A percentile compares a stretch with the other conserved stretches of the same genome.
These are phyloP conservation scores for Epichloe typhina DNA, from an alignment of 2,329 filamentous ascomycete species.

Conservation along the genomic window DNA sequence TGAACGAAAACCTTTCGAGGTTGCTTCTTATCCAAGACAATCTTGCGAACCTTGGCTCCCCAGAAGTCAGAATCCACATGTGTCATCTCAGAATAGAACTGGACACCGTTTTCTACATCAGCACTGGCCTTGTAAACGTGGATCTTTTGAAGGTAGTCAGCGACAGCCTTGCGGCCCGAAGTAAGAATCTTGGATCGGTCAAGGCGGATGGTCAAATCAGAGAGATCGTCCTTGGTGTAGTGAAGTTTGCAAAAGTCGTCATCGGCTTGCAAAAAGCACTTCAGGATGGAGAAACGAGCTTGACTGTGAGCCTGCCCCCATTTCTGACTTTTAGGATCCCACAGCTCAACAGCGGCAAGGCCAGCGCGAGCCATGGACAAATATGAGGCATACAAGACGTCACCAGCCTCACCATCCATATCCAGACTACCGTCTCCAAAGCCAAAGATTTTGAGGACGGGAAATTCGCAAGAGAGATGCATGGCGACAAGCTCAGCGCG, in stretches of 20 bases:
- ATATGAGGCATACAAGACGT: conserved; percentile 80
- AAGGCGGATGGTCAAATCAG: conserved; percentile 68
- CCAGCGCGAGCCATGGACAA: conserved; percentile 92
- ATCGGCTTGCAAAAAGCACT: conserved; percentile 74
- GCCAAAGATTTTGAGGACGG: conserved; percentile 80
- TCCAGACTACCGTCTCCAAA: conserved; percentile 67
- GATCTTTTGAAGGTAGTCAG: conserved; percentile 76
- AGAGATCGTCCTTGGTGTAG: conserved; percentile 59
- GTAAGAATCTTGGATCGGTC: conserved; percentile 80
- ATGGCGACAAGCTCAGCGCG: conserved; percentile 90
- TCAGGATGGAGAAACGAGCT: conserved; percentile 78
- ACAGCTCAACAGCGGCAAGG: conserved; percentile 78
- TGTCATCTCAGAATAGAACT: conserved; percentile 75
- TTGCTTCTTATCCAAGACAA: conserved; percentile 65
- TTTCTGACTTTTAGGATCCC: conserved; percentile 81
- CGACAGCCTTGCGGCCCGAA: conserved; percentile 71
- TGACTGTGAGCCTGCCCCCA: conserved; percentile 92
- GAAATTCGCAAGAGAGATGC: conserved; percentile 79
- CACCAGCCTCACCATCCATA: conserved; percentile 64
- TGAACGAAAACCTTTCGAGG: conserved; percentile 89
- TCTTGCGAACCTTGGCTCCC: conserved; percentile 63
- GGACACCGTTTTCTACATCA: conserved; percentile 63
- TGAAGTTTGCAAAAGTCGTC: conserved; percentile 75
- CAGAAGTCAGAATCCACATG: conserved; percentile 71
- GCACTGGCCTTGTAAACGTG: conserved; percentile 89